Evolutionary conservation across 371 early-diverging fungal genomes (phyloP), one percentile per base, ranked within the genome.

Genomic region (Rhizomucor miehei): DNA sequence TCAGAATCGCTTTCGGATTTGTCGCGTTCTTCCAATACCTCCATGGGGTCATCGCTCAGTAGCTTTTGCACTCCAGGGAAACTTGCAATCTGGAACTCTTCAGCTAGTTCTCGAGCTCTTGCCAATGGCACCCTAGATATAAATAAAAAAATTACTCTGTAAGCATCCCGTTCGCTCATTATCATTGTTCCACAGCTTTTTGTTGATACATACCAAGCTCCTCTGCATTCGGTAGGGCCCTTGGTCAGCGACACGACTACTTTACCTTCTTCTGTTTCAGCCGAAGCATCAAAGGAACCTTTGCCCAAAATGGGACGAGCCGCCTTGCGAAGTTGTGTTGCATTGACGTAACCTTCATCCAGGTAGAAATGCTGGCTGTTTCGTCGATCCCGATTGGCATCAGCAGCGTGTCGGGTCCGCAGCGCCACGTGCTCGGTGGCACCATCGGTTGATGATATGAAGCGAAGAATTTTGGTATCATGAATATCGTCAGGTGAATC

Each of bases 341-440:
- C 82, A 59, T 81, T 81, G 19, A 81, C 73, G 52, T 76, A 81
- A 1, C 78, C 78, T 37, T 69, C 68, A 35, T 68, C 71, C 17
- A 71, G 65, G 45, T 79, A 71, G 46, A 49, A 74, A 19, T 62
- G 45, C 34, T 59, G 57, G 37, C 56, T 57, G 47, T 57, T 59
- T 4, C 44, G 34, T 56, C 51, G 59, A 41, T 52, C 53, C 37
- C 51, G 44, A 25, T 48, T 37, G 16, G 20, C 55, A 40, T 56
- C 52, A 48, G 50, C 49, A 3, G 64, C 69, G 51, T 68, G 57
- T 21, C 69, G 58, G 12, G 69, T 69, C 13, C 69, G 59, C 20
- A 62, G 36, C 51, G 67, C 63, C 36, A 67, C 55, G 54, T 40
- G 71, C 52, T 57, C 68, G 48, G 20, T 69, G 48, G 50, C 74